Base-by-base conservation (phyloP, 768 basidiomycete species). In the Leccinellum albellum region DNA sequence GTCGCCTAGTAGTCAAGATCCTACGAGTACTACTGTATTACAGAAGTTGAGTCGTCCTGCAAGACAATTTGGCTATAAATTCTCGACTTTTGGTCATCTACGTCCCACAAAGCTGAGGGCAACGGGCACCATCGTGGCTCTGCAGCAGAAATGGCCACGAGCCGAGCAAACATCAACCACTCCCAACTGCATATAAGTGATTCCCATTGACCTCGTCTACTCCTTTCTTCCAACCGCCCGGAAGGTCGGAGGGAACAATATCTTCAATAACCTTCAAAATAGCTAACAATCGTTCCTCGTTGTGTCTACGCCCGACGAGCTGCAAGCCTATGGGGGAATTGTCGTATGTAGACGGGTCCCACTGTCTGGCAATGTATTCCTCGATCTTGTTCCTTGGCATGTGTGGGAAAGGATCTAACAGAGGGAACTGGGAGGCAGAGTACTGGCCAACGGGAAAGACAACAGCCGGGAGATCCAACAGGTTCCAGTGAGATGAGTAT, bases 401-500 rank as follows among this genome's bases (percentile, higher is more conserved):
- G 24, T 40, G 67, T 33, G 62, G 54, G 57, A 59, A 64, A 55
- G 50, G 32, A 7, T 52, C 54, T 14, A 31, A 52, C 3, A 26
- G 24, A n/a, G 61, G 31, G 42, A 35, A 50, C 50, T 66, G 62
- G 51, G 63, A 64, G 40, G 75, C 68, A 37, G 52, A 64, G 61
- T 70, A 66, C 57, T 72, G 70, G 17, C 75, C 78, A 35, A 74
- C 75, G 26, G 81, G 81, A 67, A 82, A 79, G 4, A 75, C 78
- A 20, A 74, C 76, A 20, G 74, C 75, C 10, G 81, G 74, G 53
- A 77, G 78, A 65, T 83, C 81, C 59, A 76, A 61, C 53, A 83
- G 61, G 62, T 83, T 83, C 79, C 81, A 82, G 60, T 82, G 77
- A 2, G 78, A 77, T 6, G 76, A 77, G 62, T 81, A 82, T 7